Conservation (phyloP, 2,329 filamentous ascomycete species). For the Helotiales sp. region DNA sequence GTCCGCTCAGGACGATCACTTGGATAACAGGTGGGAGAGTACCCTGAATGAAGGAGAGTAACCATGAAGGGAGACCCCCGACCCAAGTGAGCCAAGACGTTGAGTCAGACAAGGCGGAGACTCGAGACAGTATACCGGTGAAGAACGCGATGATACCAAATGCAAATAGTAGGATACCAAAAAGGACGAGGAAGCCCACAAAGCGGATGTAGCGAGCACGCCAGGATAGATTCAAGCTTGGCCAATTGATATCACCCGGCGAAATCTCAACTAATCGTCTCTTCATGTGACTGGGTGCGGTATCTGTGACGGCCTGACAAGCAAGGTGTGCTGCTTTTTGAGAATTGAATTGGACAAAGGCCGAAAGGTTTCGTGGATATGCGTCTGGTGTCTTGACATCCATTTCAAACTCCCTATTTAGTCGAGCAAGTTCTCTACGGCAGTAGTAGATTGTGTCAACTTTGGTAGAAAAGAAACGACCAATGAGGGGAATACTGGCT, state of each 20-base stretch:
- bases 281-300: conserved; percentile 24
- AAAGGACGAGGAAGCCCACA: conserved; percentile 16
- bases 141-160: conserved; percentile 22
- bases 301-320: conserved; percentile 26
- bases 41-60: conserved; percentile 22
- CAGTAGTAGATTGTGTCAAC: conserved; percentile 31
- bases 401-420: conserved; percentile 29
- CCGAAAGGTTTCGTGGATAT: conserved; percentile 26
- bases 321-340: conserved; percentile 30
- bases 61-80: conserved; percentile 16
- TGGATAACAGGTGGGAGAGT: conserved; percentile 26
- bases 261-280: conserved; percentile 29
- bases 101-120: conserved; percentile 17
- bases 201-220: conserved; percentile 19
- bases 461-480: conserved; percentile 26
- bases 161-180: conserved; percentile 15
- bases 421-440: conserved; percentile 29
- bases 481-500: conserved; percentile 27
- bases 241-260: conserved; percentile 30
- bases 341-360: conserved; percentile 30
- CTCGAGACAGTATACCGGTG: conserved; percentile 20
- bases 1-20: conserved; percentile 30
- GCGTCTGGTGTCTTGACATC: conserved; percentile 24
- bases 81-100: conserved; percentile 23
- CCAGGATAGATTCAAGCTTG: conserved; percentile 20